phyloP scores from a whole-genome alignment of 129 eudicot species.

The Lactuca sativa region DNA sequence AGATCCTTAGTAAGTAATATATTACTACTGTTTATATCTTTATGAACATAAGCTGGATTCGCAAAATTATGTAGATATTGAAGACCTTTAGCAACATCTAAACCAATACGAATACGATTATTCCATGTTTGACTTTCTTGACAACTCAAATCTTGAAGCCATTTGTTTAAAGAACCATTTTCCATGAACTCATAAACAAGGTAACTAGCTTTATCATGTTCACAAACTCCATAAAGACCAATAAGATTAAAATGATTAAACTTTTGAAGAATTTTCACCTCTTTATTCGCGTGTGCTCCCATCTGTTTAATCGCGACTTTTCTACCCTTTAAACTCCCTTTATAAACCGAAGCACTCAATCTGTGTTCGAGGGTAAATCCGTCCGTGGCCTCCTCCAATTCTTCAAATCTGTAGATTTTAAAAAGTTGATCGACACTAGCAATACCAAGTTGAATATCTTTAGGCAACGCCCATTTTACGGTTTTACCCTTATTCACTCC shows the following conservation, averaged over 20 bases:
- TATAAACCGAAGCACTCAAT: constrained; percentile 53
- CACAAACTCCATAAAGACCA: constrained; percentile 62
- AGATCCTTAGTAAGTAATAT: constrained; percentile 48
- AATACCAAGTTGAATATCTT: constrained; percentile 44
- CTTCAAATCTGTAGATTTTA: constrained; percentile 47
- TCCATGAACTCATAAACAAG: constrained; percentile 74
- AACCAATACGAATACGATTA: constrained; percentile 49
- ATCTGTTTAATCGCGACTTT: constrained; percentile 46
- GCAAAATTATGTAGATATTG: constrained; percentile 72
- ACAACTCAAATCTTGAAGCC: constrained; percentile 40
- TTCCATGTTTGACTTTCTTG: constrained; percentile 47
- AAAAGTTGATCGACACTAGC: constrained; percentile 43
- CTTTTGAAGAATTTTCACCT: constrained; percentile 51
- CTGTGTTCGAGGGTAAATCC: constrained; percentile 47
- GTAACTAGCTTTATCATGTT: constrained; percentile 42
- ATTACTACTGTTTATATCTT: constrained; percentile 56
- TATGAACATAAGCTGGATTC: constrained; percentile 70
- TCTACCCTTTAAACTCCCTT: constrained; percentile 46
- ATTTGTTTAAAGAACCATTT: constrained; percentile 52
- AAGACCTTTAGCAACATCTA: constrained; percentile 71
- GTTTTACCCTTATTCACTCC: constrained; percentile 5
- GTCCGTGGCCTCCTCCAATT: constrained; percentile 53
- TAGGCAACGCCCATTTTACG: constrained; percentile 33
- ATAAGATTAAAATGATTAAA: constrained; percentile 68
- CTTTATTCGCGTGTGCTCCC: constrained; percentile 51